A percentile compares a stretch with the other conserved stretches of the same genome.
phyloP scores from a whole-genome alignment of 78 protist species.

The Dictyostelium firmibasis region DNA sequence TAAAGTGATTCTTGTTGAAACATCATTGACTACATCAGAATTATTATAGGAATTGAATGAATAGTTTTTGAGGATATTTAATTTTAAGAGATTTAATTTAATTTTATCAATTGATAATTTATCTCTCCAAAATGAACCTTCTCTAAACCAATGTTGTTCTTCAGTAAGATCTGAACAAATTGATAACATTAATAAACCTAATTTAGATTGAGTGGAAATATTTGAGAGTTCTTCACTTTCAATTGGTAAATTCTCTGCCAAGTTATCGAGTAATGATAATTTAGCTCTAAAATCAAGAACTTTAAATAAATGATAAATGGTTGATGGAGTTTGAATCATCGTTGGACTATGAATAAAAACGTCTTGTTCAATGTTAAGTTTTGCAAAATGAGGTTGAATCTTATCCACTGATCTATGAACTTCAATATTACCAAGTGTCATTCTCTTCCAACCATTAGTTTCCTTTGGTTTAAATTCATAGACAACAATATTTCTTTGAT shows the following conservation, averaged over 20 bases:
- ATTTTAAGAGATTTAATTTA: neutral
- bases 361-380: slow-evolving; percentile 20
- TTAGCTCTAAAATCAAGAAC: slow-evolving; percentile 51
- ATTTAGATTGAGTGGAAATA: neutral
- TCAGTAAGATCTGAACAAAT: slow-evolving; percentile 70
- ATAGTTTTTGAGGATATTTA: slow-evolving; percentile 12
- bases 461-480: slow-evolving; percentile 15
- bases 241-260: neutral
- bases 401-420: slow-evolving; percentile 63
- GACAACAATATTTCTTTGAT: slow-evolving; percentile 64
- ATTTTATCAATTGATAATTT: slow-evolving; percentile 39
- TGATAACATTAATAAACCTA: slow-evolving; percentile 12
- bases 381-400: slow-evolving; percentile 44
- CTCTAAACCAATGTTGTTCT: slow-evolving; percentile 60
- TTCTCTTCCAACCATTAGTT: neutral
- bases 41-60: neutral
- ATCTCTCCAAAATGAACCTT: slow-evolving; percentile 56
- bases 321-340: slow-evolving; percentile 5
- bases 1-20: neutral
- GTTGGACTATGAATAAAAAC: slow-evolving; percentile 27
- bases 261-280: neutral
- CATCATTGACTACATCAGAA: neutral
- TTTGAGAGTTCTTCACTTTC: neutral
- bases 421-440: slow-evolving; percentile 39
- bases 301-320: slow-evolving; percentile 39